These are phyloP conservation scores for Closterium sp. DNA, from an alignment of 139 green algal genomes.

Conservation along the genomic window DNA sequence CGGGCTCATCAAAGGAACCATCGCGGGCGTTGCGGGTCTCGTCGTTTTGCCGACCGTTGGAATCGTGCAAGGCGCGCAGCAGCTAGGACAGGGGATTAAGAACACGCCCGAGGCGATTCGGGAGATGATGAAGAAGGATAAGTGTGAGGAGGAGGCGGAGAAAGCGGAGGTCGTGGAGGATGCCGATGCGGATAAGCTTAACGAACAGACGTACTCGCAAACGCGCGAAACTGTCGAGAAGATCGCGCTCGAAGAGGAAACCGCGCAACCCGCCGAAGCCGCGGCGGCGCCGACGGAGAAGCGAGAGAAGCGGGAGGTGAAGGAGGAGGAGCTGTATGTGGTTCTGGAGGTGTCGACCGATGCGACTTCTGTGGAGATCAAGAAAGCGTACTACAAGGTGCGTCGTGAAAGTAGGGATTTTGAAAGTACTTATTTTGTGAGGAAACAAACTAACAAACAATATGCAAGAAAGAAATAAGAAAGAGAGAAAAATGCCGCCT, in stretches of 20 bases:
- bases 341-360: constrained; percentile 79
- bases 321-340: constrained; percentile 71
- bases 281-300: neutral
- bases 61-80: constrained; percentile 6
- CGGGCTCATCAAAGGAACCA: constrained; percentile 2
- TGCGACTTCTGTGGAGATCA: constrained; percentile 52
- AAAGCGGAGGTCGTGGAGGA: neutral
- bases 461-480: no score
- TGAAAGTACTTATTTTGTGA: no score
- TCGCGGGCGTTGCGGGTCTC: neutral
- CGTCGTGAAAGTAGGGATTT: neutral
- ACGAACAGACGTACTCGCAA: neutral
- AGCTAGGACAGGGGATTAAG: constrained; percentile 32
- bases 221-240: neutral
- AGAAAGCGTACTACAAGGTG: constrained; percentile 63
- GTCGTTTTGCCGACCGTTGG: constrained; percentile 16
- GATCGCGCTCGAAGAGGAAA: neutral
- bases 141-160: constrained; percentile 5
- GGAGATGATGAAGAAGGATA: constrained; percentile 12
- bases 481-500: no score
- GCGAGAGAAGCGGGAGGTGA: constrained; percentile 1
- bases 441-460: no score
- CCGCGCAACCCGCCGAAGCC: no score
- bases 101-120: constrained; percentile 37
- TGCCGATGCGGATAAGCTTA: neutral